phyloP scores from a whole-genome alignment of 306 rosid species.

The Castanea crenata region DNA sequence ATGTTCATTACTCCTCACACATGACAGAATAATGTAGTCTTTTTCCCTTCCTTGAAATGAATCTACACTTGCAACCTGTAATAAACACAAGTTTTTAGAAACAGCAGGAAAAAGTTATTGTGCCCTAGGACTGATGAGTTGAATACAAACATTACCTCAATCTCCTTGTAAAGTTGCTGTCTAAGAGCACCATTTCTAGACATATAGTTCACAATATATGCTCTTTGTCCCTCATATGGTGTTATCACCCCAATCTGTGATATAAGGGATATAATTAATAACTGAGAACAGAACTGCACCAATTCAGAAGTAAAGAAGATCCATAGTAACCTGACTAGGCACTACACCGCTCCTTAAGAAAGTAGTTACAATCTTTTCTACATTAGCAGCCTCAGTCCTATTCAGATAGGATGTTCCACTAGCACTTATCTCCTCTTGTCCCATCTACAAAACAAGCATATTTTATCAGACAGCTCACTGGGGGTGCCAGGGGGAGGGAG shows the following conservation, averaged over 20 bases:
- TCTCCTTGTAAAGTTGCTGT: constrained; percentile 98
- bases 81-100: constrained; percentile 21
- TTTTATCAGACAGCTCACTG: not conserved
- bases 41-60: constrained; percentile 99
- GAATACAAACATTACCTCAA: constrained; percentile 59
- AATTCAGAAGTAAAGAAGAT: constrained; percentile 3
- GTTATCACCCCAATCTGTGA: constrained; percentile 95
- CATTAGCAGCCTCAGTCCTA: constrained; percentile 99
- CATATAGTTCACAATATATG: constrained; percentile 98
- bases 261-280: constrained; percentile 2
- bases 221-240: constrained; percentile 98
- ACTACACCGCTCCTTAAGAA: constrained; percentile 97
- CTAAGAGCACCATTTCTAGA: constrained; percentile 96
- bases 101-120: not conserved
- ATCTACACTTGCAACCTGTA: constrained; percentile 99
- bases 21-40: constrained; percentile 92
- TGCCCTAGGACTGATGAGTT: not conserved
- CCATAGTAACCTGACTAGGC: constrained; percentile 76
- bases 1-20: constrained; percentile 98
- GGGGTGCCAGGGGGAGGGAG: not conserved
- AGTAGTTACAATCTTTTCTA: constrained; percentile 97
- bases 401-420: constrained; percentile 96
- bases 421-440: constrained; percentile 99
- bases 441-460: constrained; percentile 66
- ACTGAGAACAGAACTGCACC: not conserved